These are phyloP conservation scores for Chlamydomonas schloesseri DNA, from an alignment of 139 green algal genomes.

Conservation along the genomic window DNA sequence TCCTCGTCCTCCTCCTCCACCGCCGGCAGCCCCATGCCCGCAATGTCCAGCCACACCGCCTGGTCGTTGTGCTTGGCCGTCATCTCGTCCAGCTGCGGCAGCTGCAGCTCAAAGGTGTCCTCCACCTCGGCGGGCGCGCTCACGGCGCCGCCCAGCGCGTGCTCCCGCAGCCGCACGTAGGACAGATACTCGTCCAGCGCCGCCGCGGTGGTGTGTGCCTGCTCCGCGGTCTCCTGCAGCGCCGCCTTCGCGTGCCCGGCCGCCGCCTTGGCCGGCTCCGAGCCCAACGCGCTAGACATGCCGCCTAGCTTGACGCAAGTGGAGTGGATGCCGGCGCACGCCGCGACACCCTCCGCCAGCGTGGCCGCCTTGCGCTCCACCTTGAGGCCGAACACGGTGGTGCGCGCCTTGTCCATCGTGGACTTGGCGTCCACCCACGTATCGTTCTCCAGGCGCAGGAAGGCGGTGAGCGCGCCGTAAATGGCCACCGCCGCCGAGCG, in stretches of 20 bases:
- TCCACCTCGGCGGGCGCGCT: background rate
- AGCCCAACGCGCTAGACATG: background rate
- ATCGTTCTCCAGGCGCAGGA: constrained; percentile 13
- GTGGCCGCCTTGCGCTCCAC: constrained; percentile 17
- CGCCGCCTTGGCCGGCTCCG: background rate
- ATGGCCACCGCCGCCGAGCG: constrained; percentile 2
- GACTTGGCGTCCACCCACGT: constrained; percentile 10
- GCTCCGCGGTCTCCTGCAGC: constrained; percentile 19
- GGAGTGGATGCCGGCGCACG: background rate
- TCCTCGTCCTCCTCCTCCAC: constrained; percentile 17
- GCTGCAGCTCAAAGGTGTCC: constrained; percentile 28
- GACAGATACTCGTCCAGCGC: constrained; percentile 5
- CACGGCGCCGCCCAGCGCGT: constrained; percentile 6
- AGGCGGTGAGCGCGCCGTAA: constrained; percentile 6
- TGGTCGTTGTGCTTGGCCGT: background rate
- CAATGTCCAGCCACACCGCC: constrained; percentile 37
- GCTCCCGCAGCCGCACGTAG: constrained; percentile 43
- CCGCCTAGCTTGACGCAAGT: background rate
- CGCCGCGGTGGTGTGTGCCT: background rate
- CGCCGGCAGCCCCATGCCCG: background rate
- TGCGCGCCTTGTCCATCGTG: constrained; percentile 13
- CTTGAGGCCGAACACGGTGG: constrained; percentile 41
- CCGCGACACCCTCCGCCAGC: constrained; percentile 15
- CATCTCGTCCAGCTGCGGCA: constrained; percentile 36
- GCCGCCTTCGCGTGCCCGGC: background rate